A percentile compares a stretch with the other conserved stretches of the same genome.
These are phyloP conservation scores for Tricholoma sp. DNA, from an alignment of 768 basidiomycete genomes.

Conservation along the genomic window DNA sequence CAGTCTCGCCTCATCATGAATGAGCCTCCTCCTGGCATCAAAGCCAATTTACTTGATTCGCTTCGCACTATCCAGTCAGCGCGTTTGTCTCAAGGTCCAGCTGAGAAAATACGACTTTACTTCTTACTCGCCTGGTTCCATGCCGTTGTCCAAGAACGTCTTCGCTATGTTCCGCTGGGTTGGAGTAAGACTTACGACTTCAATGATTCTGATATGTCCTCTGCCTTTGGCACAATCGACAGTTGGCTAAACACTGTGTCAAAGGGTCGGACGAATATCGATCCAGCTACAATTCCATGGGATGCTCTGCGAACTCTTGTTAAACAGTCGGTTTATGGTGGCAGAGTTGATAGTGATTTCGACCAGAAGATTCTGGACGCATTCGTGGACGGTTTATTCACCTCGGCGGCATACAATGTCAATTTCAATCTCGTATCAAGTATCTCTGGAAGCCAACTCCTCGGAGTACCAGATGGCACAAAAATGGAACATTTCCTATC, in stretches of 20 bases:
- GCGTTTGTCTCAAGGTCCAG: constrained; percentile 79
- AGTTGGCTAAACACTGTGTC: constrained; percentile 78
- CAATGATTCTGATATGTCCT: constrained; percentile 97
- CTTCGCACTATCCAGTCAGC: constrained; percentile 66
- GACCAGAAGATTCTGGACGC: constrained; percentile 91
- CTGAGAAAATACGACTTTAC: constrained; percentile 88
- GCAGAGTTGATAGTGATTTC: constrained; percentile 90
- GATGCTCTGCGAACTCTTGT: constrained; percentile 88
- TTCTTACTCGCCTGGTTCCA: constrained; percentile 99
- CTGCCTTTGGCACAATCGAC: constrained; percentile 90
- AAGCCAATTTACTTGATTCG: constrained; percentile 92
- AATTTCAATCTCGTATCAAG: constrained; percentile 86
- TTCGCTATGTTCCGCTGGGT: constrained; percentile 92
- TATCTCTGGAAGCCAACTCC: constrained; percentile 46
- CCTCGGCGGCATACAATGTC: constrained; percentile 82
- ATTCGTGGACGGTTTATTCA: constrained; percentile 90
- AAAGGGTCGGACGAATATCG: constrained; percentile 86
- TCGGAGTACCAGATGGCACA: constrained; percentile 85
- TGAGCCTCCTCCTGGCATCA: constrained; percentile 95
- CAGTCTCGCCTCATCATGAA: constrained; percentile 98
- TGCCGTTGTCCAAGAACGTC: constrained; percentile 92
- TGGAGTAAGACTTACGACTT: constrained; percentile 98
- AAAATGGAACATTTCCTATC: constrained; percentile 85
- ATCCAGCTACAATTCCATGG: constrained; percentile 92
- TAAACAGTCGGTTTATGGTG: constrained; percentile 96